Evolutionary conservation across 345 rosid genomes (phyloP), one percentile per base, ranked within the genome.

Genomic region (Reutealis trisperma): DNA sequence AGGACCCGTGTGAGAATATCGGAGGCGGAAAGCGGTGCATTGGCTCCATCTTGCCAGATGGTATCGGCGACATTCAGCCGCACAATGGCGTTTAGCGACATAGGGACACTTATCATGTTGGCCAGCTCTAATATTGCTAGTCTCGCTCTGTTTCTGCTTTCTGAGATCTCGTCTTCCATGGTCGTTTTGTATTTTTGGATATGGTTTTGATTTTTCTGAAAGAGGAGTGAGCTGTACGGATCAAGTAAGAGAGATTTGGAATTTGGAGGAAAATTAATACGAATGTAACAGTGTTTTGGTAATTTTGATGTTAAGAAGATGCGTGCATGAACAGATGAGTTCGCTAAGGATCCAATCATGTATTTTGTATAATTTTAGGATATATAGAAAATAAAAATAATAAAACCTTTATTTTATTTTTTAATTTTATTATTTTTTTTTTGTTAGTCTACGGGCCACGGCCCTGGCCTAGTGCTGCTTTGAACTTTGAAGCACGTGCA

Each of bases 31-130:
- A 93, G 85, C 8, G 98, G 97, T 59, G 81, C 30, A 80, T 94
- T 94, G 80, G 83, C 83, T 22, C 97, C 98, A 62, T 75, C 81
- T 76, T 88, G 88, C 98, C 98, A 94, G 78, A 94, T 87, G 66
- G 91, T 94, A 75, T 94, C 97, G 25, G 97, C 86, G 25, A 93
- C 88, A 74, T 90, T 89, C 69, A 94, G 89, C 52, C 89, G 86
- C 6, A 89, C 91, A 75, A 85, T 75, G 63, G 99, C 99, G 78
- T 87, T 86, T 54, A 94, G 94, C 13, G 93, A 90, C 99, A 93
- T 93, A 47, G 98, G 98, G 24, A 94, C 95, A 75, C 99, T 94
- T 47, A 90, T 85, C 98, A 94, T 90, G 90, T 93, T 93, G 52
- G 98, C 90, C 21, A 95, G 91, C 82, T 93, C 99, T 44, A 91